These are phyloP conservation scores for Ceratobasidium sp. DNA, from an alignment of 1,284 basidiomycete genomes.

Conservation along the genomic window DNA sequence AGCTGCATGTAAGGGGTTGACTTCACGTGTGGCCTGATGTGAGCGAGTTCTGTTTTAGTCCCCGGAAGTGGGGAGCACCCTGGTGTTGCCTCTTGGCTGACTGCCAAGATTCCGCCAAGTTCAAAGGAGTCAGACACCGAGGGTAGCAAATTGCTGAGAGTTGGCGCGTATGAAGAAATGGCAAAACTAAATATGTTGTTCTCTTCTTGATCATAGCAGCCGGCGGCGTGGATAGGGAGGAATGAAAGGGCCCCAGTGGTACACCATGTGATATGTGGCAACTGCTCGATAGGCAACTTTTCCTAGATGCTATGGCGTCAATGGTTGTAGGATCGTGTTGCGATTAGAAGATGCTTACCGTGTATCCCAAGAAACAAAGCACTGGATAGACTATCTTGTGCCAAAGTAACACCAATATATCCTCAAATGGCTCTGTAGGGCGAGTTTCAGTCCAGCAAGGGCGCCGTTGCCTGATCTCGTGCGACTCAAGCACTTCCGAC, in stretches of 20 bases:
- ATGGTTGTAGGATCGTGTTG: not conserved
- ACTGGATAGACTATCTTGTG: not conserved
- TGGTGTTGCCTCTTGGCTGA: conserved; percentile 1
- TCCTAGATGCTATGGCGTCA: not conserved
- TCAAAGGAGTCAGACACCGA: not conserved
- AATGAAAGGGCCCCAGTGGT: conserved; percentile 6
- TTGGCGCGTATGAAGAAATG: not conserved
- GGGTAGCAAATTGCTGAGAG: not conserved
- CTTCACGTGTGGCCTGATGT: not conserved
- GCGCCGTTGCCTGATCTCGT: not conserved
- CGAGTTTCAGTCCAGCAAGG: not conserved
- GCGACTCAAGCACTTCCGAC: not conserved
- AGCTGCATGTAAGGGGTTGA: not conserved
- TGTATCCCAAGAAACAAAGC: not conserved
- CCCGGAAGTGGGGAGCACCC: not conserved
- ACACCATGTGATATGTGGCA: not conserved
- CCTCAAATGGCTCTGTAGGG: not conserved
- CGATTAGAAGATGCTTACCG: not conserved
- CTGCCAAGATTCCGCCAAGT: not conserved
- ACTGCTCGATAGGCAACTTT: not conserved
- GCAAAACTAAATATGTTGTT: not conserved
- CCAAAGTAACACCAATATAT: not conserved
- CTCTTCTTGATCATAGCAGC: not conserved
- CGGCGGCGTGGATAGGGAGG: conserved; percentile 7
- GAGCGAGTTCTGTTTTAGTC: not conserved